Evolutionary conservation across 768 basidiomycete species (phyloP).

Genomic region (Podaxis carcinomalis): DNA sequence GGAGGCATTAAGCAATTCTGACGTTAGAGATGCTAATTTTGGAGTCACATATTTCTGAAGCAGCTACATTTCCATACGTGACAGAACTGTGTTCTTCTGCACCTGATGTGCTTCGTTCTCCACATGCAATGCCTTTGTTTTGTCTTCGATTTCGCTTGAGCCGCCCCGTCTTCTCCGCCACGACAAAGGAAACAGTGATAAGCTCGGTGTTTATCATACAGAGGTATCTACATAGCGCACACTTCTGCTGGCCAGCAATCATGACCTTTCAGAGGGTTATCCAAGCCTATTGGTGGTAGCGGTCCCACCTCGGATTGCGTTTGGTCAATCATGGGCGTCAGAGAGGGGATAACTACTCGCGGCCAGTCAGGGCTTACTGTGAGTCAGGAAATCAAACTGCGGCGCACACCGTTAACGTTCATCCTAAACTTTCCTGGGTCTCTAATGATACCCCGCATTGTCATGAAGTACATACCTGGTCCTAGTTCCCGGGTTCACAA

Average conservation of each 20-base stretch:
- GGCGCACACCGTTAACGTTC: slow-evolving; percentile 28
- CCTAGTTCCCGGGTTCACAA: not conserved
- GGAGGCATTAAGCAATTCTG: not conserved
- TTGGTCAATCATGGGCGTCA: slow-evolving; percentile 31
- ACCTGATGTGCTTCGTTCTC: not conserved
- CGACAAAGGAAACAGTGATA: slow-evolving; percentile 48
- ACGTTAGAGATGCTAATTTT: not conserved
- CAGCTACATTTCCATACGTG: not conserved
- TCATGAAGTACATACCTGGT: slow-evolving; percentile 45
- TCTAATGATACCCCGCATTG: slow-evolving; percentile 48
- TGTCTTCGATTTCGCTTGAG: not conserved
- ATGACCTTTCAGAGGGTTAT: slow-evolving; percentile 35
- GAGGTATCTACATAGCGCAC: slow-evolving; percentile 43
- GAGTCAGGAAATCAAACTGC: not conserved
- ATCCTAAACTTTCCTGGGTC: slow-evolving; percentile 33
- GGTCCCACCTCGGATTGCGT: slow-evolving; percentile 29
- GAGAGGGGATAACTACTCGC: not conserved
- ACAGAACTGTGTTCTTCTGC: not conserved
- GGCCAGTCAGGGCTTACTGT: not conserved
- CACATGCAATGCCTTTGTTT: not conserved
- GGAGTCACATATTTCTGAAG: not conserved
- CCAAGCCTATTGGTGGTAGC: slow-evolving; percentile 28
- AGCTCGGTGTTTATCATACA: slow-evolving; percentile 47
- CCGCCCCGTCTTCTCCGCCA: slow-evolving; percentile 48
- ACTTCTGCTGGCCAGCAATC: slow-evolving; percentile 44